Conservation (phyloP, 768 basidiomycete genomes). For the Boletus rubropictus region DNA sequence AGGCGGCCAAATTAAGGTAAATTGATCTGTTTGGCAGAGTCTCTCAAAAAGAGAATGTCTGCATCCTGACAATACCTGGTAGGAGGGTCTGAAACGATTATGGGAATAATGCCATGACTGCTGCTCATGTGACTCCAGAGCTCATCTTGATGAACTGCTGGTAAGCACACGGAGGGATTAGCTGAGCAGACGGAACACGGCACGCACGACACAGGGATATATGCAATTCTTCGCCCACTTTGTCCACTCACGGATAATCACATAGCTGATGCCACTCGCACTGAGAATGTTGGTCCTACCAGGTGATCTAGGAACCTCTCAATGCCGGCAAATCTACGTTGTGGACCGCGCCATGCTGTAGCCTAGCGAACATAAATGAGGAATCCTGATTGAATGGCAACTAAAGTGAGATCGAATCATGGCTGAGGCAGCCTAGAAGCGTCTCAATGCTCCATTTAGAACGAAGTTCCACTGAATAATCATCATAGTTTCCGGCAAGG, state of each 20-base stretch:
- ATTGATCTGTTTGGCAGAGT: too few relatives aligned
- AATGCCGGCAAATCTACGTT: background rate
- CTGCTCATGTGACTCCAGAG: too few relatives aligned
- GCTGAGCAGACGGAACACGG: background rate
- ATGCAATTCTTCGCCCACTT: too few relatives aligned
- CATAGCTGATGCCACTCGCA: background rate
- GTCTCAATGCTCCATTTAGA: slow-evolving; percentile 77
- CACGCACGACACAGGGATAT: too few relatives aligned
- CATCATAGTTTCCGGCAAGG: slow-evolving; percentile 51
- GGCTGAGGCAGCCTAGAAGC: background rate
- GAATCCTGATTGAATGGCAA: background rate
- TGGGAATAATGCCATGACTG: background rate
- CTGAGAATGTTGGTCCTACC: background rate
- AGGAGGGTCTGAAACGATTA: too few relatives aligned
- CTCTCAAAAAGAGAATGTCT: background rate
- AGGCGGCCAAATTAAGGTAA: too few relatives aligned
- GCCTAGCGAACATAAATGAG: background rate
- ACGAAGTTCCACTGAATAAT: slow-evolving; percentile 53
- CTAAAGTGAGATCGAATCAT: background rate
- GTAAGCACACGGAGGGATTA: too few relatives aligned
- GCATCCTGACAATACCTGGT: too few relatives aligned
- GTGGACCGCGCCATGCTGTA: background rate
- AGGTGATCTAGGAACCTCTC: background rate
- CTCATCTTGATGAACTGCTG: background rate
- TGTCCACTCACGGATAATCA: too few relatives aligned